Base-by-base conservation (phyloP, 75 land plant genomes). In the Adiantum capillusveneris region DNA sequence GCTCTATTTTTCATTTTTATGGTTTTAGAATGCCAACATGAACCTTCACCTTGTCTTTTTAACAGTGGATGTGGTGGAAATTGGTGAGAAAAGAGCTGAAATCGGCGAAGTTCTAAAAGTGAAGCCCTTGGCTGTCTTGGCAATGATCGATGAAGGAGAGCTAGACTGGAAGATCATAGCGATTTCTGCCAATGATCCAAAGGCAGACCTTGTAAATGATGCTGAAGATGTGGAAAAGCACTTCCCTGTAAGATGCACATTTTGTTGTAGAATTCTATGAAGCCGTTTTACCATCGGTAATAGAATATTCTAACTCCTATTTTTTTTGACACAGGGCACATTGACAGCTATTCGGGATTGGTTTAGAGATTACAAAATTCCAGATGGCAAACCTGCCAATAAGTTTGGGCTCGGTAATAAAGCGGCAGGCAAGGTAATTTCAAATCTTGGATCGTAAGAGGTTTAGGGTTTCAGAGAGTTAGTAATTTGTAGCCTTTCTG, bases 121-220 rank as follows among this genome's bases (percentile, higher is more conserved):
- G 30, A 92, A 92, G 76, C 97, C 97, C 11, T 26, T 92, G 34
- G 97, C 61, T 54, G 88, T 83, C 44, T 72, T 92, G 43, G 97
- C 97, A 13, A 88, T 92, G 97, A 88, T 92, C 71, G 97, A 92
- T 74, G 97, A 92, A 46, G 97, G 97, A 1, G 97, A 92, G 60
- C 81, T 92, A 43, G 97, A 92, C 79, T 92, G 97, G 97, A 92
- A 92, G 62, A 87, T 92, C 41, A 75, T 92, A 54, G 96, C 90
- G 12, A 92, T 92, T 56, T 85, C 95, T 14, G 49, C 89, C 54
- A 90, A 88, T 69, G 97, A 92, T 85, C 96, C 96, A 12, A 85
- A 55, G 65, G 97, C 97, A 27, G 66, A 83, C 16, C 84, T 89
- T 54, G 97, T 92, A 21, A 83, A 92, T 63, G 82, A 88, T 73